Evolutionary conservation across 495 filamentous ascomycete species (phyloP).

Genomic region (Penicillium cosmopolitanum): DNA sequence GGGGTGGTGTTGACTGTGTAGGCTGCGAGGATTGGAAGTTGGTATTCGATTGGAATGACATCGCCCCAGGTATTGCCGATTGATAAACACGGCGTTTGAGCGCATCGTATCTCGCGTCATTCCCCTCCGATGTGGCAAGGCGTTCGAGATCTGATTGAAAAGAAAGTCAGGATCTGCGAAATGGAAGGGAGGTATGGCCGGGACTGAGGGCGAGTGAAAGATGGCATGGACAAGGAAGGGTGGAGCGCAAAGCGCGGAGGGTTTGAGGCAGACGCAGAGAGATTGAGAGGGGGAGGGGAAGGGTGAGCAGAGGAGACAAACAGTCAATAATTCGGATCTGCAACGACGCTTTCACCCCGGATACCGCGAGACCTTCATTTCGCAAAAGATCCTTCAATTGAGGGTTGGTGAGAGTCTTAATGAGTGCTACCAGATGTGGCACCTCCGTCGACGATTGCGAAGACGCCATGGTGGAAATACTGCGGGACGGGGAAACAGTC

Average conservation of each 20-base stretch:
- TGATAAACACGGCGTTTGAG: conserved; percentile 37
- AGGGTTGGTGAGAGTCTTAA: conserved; percentile 68
- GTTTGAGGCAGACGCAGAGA: background rate
- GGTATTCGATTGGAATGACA: conserved; percentile 26
- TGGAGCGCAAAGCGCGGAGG: background rate
- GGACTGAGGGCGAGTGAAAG: background rate
- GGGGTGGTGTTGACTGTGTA: conserved; percentile 20
- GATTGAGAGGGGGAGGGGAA: conserved; percentile 10
- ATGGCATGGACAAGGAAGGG: background rate
- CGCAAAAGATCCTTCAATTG: conserved; percentile 75
- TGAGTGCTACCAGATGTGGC: conserved; percentile 43
- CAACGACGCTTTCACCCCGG: conserved; percentile 79
- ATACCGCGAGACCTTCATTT: conserved; percentile 67
- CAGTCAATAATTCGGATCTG: conserved; percentile 75
- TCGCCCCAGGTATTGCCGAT: conserved; percentile 34
- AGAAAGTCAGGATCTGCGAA: conserved; percentile 11
- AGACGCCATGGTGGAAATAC: conserved; percentile 46
- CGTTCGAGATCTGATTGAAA: conserved; percentile 39
- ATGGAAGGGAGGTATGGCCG: background rate
- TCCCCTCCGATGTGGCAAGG: conserved; percentile 35
- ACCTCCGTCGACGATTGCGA: conserved; percentile 42
- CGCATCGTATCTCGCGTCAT: conserved; percentile 37
- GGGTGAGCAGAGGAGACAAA: conserved; percentile 50
- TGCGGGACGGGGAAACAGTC: conserved; percentile 3
- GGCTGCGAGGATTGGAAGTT: conserved; percentile 32